phyloP scores from a whole-genome alignment of 164 flowering plant genomes.

The Chloranthus sessilifolius region DNA sequence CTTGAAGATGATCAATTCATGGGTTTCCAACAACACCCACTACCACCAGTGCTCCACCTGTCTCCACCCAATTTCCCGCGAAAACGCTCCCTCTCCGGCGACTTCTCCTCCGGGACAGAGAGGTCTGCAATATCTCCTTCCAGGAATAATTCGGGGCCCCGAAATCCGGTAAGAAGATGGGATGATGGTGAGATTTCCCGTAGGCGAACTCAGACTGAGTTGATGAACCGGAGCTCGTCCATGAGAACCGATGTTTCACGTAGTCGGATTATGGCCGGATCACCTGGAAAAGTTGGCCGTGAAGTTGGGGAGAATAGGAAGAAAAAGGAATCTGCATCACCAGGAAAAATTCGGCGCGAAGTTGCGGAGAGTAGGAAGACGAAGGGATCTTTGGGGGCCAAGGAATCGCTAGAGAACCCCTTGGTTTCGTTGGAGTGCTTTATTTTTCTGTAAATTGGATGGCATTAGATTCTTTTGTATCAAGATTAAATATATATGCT shows the following conservation, averaged over 20 bases:
- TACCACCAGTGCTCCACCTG: no score
- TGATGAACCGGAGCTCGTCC: constrained; percentile 31
- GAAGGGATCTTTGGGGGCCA: constrained; percentile 3
- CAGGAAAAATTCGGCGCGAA: background rate
- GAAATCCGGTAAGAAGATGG: constrained; percentile 4
- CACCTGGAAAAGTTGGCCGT: background rate
- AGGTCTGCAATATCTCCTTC: background rate
- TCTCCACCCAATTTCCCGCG: constrained; percentile 3
- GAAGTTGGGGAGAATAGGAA: background rate
- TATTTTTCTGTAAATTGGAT: constrained; percentile 46
- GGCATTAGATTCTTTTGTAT: no score
- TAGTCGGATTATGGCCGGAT: constrained; percentile 25
- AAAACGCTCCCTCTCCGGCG: background rate
- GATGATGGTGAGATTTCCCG: constrained; percentile 23
- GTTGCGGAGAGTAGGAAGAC: constrained; percentile 13
- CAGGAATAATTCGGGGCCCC: background rate
- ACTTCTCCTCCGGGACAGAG: background rate
- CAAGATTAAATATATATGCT: no score
- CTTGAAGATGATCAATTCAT: no score
- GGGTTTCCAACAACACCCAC: no score
- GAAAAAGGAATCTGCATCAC: background rate
- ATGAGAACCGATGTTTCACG: constrained; percentile 33
- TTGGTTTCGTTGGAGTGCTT: constrained; percentile 65
- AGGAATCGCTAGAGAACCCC: constrained; percentile 58
- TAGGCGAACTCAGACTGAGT: constrained; percentile 25